Evolutionary conservation across 371 early-diverging fungal species (phyloP).

Genomic region (Mucor indicus): DNA sequence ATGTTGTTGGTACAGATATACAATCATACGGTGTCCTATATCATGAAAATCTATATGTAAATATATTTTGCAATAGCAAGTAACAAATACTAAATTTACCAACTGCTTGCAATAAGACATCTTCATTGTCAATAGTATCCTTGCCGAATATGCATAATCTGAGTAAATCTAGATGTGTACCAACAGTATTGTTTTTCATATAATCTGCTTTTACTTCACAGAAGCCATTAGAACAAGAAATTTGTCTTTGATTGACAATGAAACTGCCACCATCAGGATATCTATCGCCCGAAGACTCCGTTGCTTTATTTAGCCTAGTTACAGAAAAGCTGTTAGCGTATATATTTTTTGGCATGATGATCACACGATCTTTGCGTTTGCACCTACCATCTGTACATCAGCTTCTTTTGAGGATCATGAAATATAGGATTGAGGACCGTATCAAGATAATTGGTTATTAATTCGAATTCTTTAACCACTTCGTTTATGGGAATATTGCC

Average conservation of each 20-base stretch:
- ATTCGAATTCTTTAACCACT: constrained; percentile 19
- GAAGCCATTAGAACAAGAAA: constrained; percentile 14
- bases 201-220: constrained; percentile 18
- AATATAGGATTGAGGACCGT: constrained; percentile 7
- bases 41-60: constrained; percentile 14
- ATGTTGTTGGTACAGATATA: constrained; percentile 19
- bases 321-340: constrained; percentile 13
- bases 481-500: constrained; percentile 14
- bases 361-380: constrained; percentile 13
- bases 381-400: constrained; percentile 18
- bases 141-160: constrained; percentile 17
- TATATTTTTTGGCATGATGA: constrained; percentile 10
- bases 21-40: constrained; percentile 20
- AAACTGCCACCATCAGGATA: constrained; percentile 14
- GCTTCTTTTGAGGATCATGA: constrained; percentile 13
- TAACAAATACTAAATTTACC: constrained; percentile 22
- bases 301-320: constrained; percentile 21
- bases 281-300: constrained; percentile 11
- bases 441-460: constrained; percentile 11
- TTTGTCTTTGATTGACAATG: constrained; percentile 11
- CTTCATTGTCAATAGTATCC: constrained; percentile 15
- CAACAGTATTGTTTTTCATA: constrained; percentile 18
- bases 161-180: constrained; percentile 13
- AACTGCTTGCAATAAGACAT: constrained; percentile 19
- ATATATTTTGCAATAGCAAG: constrained; percentile 20